phyloP scores from a whole-genome alignment of 345 rosid genomes.

The Eucalyptus caleyi region DNA sequence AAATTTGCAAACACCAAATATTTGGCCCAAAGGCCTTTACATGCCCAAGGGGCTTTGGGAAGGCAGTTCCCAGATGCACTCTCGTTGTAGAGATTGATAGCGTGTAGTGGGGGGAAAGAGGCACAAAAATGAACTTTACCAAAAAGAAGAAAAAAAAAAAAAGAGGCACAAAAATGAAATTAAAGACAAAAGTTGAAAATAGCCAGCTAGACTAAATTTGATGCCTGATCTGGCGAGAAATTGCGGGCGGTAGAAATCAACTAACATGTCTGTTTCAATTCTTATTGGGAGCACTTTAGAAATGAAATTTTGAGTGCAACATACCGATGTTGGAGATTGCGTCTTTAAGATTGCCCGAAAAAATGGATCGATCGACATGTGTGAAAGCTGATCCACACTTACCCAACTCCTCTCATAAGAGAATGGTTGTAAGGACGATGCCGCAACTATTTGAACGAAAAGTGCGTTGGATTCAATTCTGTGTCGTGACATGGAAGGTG shows the following conservation, averaged over 20 bases:
- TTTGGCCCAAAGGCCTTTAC: no score
- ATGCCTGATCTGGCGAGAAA: not conserved
- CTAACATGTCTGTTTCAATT: not conserved
- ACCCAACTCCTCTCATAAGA: no score
- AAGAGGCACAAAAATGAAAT: not conserved
- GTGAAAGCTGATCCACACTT: not conserved
- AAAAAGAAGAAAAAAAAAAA: no score
- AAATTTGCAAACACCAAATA: no score
- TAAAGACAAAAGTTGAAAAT: not conserved
- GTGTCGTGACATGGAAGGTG: not conserved
- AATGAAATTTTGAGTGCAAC: not conserved
- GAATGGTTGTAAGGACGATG: not conserved
- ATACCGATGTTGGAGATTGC: not conserved
- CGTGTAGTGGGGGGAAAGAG: not conserved
- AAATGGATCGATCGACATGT: not conserved
- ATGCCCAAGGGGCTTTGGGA: no score
- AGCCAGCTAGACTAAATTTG: not conserved
- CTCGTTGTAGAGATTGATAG: not conserved
- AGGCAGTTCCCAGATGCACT: no score
- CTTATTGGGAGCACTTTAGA: not conserved
- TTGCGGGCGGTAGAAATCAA: fast-evolving
- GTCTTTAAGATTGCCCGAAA: not conserved
- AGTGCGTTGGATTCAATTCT: not conserved
- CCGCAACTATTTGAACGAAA: not conserved
- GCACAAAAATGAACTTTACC: not conserved